A percentile compares a stretch with the other conserved stretches of the same genome.
phyloP scores from a whole-genome alignment of 805 yeast genomes.

The Blastobotrys terrestris region DNA sequence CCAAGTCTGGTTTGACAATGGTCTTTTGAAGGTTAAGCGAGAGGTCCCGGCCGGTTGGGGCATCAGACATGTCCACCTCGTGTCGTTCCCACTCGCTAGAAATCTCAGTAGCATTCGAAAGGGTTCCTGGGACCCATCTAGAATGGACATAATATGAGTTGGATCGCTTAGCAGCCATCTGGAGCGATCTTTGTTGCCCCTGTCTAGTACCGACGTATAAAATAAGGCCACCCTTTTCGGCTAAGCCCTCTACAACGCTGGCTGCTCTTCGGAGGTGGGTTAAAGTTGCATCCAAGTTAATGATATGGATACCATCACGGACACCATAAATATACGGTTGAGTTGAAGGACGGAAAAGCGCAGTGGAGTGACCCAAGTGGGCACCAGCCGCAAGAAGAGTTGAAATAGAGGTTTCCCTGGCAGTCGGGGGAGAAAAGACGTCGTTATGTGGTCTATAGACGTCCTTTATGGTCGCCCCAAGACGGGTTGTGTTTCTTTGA shows the following conservation, averaged over 20 bases:
- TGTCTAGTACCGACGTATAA: constrained; percentile 79
- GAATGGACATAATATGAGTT: constrained; percentile 75
- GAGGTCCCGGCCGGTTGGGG: constrained; percentile 55
- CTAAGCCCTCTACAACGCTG: constrained; percentile 76
- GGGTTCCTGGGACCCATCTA: constrained; percentile 93
- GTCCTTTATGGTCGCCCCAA: constrained; percentile 60
- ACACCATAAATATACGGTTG: constrained; percentile 85
- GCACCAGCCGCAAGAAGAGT: constrained; percentile 86
- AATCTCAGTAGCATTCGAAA: constrained; percentile 75
- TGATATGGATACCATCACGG: constrained; percentile 85
- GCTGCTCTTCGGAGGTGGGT: constrained; percentile 71
- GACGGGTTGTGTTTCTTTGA: constrained; percentile 42
- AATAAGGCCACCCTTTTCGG: constrained; percentile 78
- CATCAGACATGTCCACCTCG: constrained; percentile 72
- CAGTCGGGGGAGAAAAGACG: constrained; percentile 49
- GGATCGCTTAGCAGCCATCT: constrained; percentile 70
- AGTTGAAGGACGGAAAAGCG: constrained; percentile 61
- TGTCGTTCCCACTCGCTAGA: constrained; percentile 53
- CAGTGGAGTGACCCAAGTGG: constrained; percentile 87
- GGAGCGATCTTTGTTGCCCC: constrained; percentile 68
- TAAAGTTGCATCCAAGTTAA: constrained; percentile 82
- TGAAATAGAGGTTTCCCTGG: constrained; percentile 56
- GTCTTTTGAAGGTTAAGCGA: constrained; percentile 40
- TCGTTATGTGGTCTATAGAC: constrained; percentile 69
- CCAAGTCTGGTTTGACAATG: constrained; percentile 80